A percentile compares a stretch with the other conserved stretches of the same genome.
Conservation (phyloP, 208 protist genomes). For the Histomonas meleagridis region DNA sequence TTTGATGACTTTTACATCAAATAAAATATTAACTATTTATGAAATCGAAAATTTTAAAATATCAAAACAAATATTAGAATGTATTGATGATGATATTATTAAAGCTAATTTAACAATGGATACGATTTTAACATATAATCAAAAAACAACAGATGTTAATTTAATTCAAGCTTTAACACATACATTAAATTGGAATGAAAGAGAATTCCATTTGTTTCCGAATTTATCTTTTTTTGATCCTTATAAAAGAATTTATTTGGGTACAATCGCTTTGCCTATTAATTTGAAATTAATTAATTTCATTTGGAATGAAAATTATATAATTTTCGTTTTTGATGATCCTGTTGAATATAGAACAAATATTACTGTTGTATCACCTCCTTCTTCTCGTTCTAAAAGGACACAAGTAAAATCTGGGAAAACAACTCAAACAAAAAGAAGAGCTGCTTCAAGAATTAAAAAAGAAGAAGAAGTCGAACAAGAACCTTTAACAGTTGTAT, state of each 20-base stretch:
- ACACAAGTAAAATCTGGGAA: background rate
- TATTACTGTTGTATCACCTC: background rate
- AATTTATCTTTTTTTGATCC: background rate
- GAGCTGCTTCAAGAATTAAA: background rate
- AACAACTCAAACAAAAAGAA: background rate
- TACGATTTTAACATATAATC: background rate
- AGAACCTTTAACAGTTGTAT: background rate
- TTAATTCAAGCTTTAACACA: background rate
- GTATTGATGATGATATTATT: conserved; percentile 31
- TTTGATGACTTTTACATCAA: background rate
- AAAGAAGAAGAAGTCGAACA: background rate
- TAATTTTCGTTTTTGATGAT: background rate
- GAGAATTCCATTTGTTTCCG: background rate
- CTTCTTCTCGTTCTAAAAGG: background rate
- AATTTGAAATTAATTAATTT: background rate
- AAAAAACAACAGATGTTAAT: background rate
- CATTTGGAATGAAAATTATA: background rate
- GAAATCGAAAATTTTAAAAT: background rate
- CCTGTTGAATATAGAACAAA: background rate
- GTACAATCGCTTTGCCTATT: background rate
- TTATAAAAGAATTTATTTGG: background rate
- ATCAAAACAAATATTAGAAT: background rate
- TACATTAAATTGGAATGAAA: too few relatives aligned
- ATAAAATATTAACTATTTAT: background rate
- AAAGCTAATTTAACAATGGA: background rate